phyloP scores from a whole-genome alignment of 164 flowering plant species.

The Saururus chinensis region DNA sequence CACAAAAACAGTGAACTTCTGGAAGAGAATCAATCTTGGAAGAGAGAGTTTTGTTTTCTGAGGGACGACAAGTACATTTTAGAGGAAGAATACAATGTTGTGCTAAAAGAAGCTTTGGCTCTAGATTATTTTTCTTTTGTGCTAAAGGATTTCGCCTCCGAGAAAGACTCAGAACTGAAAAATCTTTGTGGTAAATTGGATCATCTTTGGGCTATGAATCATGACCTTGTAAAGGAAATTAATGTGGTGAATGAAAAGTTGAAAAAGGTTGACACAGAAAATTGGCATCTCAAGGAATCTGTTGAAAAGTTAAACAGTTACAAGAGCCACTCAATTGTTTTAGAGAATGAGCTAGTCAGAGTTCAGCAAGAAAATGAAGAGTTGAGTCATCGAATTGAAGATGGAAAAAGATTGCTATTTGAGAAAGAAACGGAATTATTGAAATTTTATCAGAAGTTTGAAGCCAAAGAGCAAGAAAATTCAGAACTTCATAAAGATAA shows the following conservation, averaged over 20 bases:
- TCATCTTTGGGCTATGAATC: slow-evolving; percentile 22
- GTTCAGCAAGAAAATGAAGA: slow-evolving; percentile 24
- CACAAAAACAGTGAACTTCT: slow-evolving; percentile 27
- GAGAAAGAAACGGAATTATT: slow-evolving; percentile 40
- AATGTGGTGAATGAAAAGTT: slow-evolving; percentile 20
- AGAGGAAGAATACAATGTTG: slow-evolving; percentile 38
- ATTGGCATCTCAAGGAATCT: slow-evolving; percentile 30
- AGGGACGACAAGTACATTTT: slow-evolving; percentile 33
- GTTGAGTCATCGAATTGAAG: slow-evolving; percentile 26
- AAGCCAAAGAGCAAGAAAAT: slow-evolving; percentile 25
- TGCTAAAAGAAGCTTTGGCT: slow-evolving; percentile 34
- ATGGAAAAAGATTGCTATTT: slow-evolving; percentile 23
- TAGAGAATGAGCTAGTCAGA: slow-evolving; percentile 31
- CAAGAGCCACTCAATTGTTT: not conserved
- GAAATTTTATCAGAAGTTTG: slow-evolving; percentile 36
- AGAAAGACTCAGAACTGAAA: slow-evolving; percentile 36
- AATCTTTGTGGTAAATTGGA: slow-evolving; percentile 28
- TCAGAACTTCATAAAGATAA: slow-evolving; percentile 24
- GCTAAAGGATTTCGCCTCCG: slow-evolving; percentile 35
- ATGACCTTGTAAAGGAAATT: slow-evolving; percentile 30
- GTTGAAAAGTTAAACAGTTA: slow-evolving; percentile 20
- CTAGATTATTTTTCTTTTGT: slow-evolving; percentile 35
- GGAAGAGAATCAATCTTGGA: slow-evolving; percentile 33
- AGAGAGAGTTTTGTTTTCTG: slow-evolving; percentile 25
- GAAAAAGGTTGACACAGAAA: slow-evolving; percentile 37